Percentiles rank a stretch among this genome's conserved stretches.
These are phyloP conservation scores for Knufia fluminis DNA, from an alignment of 2,329 filamentous ascomycete genomes.

Conservation along the genomic window DNA sequence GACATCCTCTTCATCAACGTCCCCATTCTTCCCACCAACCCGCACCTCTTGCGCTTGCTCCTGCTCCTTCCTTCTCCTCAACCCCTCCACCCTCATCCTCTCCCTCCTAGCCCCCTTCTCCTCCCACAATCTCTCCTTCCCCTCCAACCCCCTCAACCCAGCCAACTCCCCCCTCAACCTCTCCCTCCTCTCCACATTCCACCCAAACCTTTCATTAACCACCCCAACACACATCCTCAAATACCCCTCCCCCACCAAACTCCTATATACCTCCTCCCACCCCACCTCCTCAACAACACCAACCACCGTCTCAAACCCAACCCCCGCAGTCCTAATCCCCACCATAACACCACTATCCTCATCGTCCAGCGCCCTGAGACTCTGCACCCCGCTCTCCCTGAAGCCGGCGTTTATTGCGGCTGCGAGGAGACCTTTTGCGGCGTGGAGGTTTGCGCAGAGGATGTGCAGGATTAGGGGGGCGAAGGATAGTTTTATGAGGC, in stretches of 20 bases:
- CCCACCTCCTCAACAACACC: conserved; percentile 36
- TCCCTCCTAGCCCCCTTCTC: conserved; percentile 30
- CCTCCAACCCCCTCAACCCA: conserved; percentile 19
- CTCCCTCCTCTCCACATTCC: conserved; percentile 33
- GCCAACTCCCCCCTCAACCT: conserved; percentile 24
- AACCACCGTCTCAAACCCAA: conserved; percentile 73
- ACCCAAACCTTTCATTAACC: conserved; percentile 52
- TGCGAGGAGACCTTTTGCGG: conserved; percentile 64
- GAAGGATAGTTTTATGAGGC: conserved; percentile 17
- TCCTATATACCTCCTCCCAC: conserved; percentile 24
- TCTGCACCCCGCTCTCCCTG: conserved; percentile 70
- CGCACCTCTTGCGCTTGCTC: conserved; percentile 9
- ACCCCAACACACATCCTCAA: conserved; percentile 58
- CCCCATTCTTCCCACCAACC: background rate
- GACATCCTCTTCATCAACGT: conserved; percentile 10
- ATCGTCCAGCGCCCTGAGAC: conserved; percentile 46
- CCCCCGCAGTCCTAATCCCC: conserved; percentile 72
- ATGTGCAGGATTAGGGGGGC: conserved; percentile 60
- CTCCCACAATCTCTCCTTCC: conserved; percentile 28
- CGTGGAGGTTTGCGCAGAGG: conserved; percentile 58
- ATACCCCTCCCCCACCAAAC: conserved; percentile 43
- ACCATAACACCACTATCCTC: conserved; percentile 59
- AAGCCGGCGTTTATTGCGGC: conserved; percentile 77
- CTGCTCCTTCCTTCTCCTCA: conserved; percentile 19
- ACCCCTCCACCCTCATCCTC: conserved; percentile 34